Evolutionary conservation across 805 yeast species (phyloP).

Genomic region (Yarrowia porcina): DNA sequence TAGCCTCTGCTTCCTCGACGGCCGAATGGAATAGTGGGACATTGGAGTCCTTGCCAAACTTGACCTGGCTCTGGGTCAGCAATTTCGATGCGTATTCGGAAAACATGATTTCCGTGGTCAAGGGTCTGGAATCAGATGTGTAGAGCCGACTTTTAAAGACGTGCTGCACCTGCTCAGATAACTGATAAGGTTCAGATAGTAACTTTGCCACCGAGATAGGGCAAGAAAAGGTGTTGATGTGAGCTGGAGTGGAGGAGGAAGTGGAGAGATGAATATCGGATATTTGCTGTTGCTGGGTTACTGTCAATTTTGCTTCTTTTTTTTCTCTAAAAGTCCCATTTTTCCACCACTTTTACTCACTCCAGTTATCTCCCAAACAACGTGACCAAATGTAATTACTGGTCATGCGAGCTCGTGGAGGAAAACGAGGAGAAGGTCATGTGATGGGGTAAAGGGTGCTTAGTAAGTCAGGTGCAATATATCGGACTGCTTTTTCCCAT

Average conservation of each 20-base stretch:
- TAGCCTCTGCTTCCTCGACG: constrained; percentile 32
- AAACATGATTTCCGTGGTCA: constrained; percentile 30
- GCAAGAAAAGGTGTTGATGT: too few relatives aligned
- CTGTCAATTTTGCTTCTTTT: too few relatives aligned
- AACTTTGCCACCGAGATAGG: constrained; percentile 17
- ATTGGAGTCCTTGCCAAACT: constrained; percentile 30
- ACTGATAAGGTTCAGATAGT: constrained; percentile 22
- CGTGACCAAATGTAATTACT: background rate
- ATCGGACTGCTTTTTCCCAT: too few relatives aligned
- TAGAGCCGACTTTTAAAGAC: background rate
- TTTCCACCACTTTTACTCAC: too few relatives aligned
- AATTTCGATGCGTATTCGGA: constrained; percentile 40
- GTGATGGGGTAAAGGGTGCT: too few relatives aligned
- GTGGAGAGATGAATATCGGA: background rate
- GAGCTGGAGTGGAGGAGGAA: background rate
- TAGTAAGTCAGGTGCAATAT: too few relatives aligned
- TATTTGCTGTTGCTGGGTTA: too few relatives aligned
- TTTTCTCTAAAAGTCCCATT: too few relatives aligned
- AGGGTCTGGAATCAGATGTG: background rate
- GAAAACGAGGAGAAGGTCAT: background rate
- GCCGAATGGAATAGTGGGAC: constrained; percentile 37
- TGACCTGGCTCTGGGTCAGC: constrained; percentile 38
- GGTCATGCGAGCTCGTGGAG: constrained; percentile 7
- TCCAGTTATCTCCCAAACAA: background rate
- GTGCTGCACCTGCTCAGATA: constrained; percentile 14